These are phyloP conservation scores for Lachancea kluyveri DNA, from an alignment of 805 yeast species.

Conservation along the genomic window DNA sequence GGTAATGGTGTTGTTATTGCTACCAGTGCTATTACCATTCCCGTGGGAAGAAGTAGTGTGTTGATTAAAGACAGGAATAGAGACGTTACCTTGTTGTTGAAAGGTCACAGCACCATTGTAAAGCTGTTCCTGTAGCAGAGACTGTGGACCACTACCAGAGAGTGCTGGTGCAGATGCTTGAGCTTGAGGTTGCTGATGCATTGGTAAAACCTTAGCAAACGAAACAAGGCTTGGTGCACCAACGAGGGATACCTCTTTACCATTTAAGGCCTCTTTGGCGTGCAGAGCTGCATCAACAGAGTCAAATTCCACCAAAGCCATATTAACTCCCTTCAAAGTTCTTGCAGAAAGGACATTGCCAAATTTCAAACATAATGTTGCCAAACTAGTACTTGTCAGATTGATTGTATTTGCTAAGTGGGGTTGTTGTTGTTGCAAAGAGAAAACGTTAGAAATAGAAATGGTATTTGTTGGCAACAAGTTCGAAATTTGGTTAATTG, in stretches of 20 bases:
- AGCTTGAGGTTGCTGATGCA: slow-evolving; percentile 25
- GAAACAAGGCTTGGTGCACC: slow-evolving; percentile 73
- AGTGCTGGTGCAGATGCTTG: slow-evolving; percentile 7
- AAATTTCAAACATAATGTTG: slow-evolving; percentile 53
- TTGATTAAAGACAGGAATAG: slow-evolving; percentile 28
- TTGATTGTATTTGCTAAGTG: slow-evolving; percentile 40
- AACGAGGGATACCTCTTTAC: slow-evolving; percentile 68
- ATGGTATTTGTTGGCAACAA: slow-evolving; percentile 74
- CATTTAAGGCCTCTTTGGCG: slow-evolving; percentile 73
- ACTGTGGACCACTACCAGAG: slow-evolving; percentile 16
- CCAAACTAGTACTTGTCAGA: slow-evolving; percentile 40
- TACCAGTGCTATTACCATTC: background rate
- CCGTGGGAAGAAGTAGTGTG: slow-evolving; percentile 13
- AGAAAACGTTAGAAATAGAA: slow-evolving; percentile 62
- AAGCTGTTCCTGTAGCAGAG: slow-evolving; percentile 29
- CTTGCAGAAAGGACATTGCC: slow-evolving; percentile 59
- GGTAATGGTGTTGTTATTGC: slow-evolving; percentile 1
- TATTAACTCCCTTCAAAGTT: slow-evolving; percentile 43
- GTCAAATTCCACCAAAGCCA: slow-evolving; percentile 68
- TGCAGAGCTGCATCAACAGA: slow-evolving; percentile 69
- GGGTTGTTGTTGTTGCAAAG: slow-evolving; percentile 45
- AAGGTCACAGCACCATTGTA: slow-evolving; percentile 29
- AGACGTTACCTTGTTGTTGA: slow-evolving; percentile 28
- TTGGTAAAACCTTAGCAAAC: slow-evolving; percentile 66
- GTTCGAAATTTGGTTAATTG: slow-evolving; percentile 63